phyloP scores from a whole-genome alignment of 805 yeast species.

The Metschnikowia santaceciliae region DNA sequence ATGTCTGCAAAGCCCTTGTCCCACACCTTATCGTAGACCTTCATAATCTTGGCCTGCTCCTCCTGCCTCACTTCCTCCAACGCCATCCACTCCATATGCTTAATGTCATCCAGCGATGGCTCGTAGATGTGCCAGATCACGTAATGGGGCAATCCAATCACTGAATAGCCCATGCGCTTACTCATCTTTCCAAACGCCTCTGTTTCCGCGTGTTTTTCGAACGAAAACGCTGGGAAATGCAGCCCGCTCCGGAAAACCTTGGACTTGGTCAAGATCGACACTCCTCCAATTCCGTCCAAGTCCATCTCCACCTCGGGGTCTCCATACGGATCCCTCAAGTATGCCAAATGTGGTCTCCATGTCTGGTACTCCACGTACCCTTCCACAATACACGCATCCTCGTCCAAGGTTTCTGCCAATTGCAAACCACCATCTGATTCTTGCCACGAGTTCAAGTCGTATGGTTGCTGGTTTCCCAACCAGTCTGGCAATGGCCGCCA shows the following conservation, averaged over 20 bases:
- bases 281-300: conserved; percentile 97
- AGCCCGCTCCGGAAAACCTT: conserved; percentile 82
- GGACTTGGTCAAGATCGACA: conserved; percentile 85
- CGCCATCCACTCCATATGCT: conserved; percentile 87
- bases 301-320: conserved; percentile 92
- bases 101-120: conserved; percentile 88
- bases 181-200: conserved; percentile 94
- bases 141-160: conserved; percentile 89
- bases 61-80: conserved; percentile 65
- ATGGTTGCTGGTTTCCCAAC: conserved; percentile 81
- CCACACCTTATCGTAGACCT: conserved; percentile 70
- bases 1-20: conserved; percentile 75
- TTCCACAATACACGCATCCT: conserved; percentile 95
- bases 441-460: conserved; percentile 82
- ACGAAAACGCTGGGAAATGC: conserved; percentile 95
- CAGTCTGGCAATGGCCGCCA: conserved; percentile 90
- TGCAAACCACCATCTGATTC: conserved; percentile 80
- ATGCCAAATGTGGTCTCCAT: conserved; percentile 96
- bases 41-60: conserved; percentile 60
- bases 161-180: conserved; percentile 80
- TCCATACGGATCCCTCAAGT: conserved; percentile 90
- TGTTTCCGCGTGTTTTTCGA: conserved; percentile 94
- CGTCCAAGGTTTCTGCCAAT: conserved; percentile 72
- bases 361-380: conserved; percentile 97
- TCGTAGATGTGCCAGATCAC: conserved; percentile 89